phyloP scores from a whole-genome alignment of 805 yeast genomes.

The Komagataella kurtzmanii region DNA sequence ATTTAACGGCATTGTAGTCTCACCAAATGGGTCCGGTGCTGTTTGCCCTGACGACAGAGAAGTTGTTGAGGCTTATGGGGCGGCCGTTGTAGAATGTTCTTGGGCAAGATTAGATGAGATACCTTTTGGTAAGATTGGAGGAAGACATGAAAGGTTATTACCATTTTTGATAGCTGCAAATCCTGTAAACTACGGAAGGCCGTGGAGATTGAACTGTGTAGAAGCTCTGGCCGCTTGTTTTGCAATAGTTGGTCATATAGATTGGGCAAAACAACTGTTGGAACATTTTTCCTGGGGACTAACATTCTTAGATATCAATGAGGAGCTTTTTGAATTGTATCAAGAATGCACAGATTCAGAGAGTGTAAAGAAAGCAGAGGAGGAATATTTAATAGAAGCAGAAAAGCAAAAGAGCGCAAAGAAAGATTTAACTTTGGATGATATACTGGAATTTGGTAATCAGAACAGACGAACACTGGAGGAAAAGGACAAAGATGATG shows the following conservation, averaged over 20 bases:
- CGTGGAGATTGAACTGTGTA: conserved; percentile 92
- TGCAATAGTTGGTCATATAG: conserved; percentile 82
- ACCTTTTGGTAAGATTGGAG: conserved; percentile 91
- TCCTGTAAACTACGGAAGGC: conserved; percentile 92
- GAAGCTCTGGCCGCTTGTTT: conserved; percentile 97
- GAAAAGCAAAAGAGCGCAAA: conserved; percentile 56
- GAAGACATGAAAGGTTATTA: conserved; percentile 70
- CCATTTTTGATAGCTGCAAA: conserved; percentile 95
- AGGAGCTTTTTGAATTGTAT: conserved; percentile 63
- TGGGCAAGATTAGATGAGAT: conserved; percentile 97
- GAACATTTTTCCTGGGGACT: conserved; percentile 88
- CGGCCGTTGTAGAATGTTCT: conserved; percentile 97
- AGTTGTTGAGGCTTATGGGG: conserved; percentile 69
- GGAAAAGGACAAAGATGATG: conserved; percentile 7
- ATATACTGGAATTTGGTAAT: conserved; percentile 71
- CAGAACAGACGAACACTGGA: conserved; percentile 36
- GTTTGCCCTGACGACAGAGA: conserved; percentile 82
- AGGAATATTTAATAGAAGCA: conserved; percentile 53
- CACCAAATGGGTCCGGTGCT: conserved; percentile 84
- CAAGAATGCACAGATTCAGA: conserved; percentile 71
- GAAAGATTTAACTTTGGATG: conserved; percentile 35
- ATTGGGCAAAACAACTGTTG: conserved; percentile 74
- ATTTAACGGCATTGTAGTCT: conserved; percentile 78
- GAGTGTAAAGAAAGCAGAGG: conserved; percentile 60
- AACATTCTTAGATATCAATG: conserved; percentile 73